Evolutionary conservation across 148 eudicot genomes (phyloP).

Genomic region (Arctostaphylos glauca): DNA sequence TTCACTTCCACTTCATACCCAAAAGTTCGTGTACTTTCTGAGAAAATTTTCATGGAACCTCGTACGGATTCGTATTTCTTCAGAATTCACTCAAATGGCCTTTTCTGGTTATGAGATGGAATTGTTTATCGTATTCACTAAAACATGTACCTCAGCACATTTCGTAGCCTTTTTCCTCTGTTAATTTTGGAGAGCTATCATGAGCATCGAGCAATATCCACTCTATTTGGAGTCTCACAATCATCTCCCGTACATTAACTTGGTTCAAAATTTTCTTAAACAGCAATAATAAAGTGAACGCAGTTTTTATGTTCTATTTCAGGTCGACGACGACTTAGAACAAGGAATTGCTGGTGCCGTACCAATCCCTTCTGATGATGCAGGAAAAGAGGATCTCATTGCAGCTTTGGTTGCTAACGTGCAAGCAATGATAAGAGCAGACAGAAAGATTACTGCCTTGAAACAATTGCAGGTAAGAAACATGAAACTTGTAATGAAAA

Average conservation of each 20-base stretch:
- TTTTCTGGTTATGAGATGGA: neutral
- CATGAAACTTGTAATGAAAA: constrained; percentile 1
- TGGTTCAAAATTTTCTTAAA: neutral
- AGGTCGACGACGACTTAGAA: constrained; percentile 75
- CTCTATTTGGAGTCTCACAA: neutral
- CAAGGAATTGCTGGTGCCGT: constrained; percentile 68
- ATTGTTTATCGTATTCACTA: neutral
- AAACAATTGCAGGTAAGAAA: constrained; percentile 81
- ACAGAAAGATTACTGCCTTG: constrained; percentile 88
- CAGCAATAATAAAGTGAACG: neutral
- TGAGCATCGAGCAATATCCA: neutral
- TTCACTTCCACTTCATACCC: neutral
- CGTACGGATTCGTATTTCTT: neutral
- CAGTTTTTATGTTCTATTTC: constrained; percentile 18
- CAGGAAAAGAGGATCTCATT: constrained; percentile 67
- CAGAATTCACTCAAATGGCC: neutral
- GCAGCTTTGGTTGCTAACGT: constrained; percentile 89
- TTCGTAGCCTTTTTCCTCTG: neutral
- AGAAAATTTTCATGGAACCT: neutral
- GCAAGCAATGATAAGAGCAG: constrained; percentile 89
- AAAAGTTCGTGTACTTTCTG: neutral
- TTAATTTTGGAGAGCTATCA: neutral
- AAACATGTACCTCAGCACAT: neutral
- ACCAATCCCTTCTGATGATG: constrained; percentile 60
- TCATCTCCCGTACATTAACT: neutral